Conservation (phyloP, 345 rosid genomes). For the Hevea brasiliensis region DNA sequence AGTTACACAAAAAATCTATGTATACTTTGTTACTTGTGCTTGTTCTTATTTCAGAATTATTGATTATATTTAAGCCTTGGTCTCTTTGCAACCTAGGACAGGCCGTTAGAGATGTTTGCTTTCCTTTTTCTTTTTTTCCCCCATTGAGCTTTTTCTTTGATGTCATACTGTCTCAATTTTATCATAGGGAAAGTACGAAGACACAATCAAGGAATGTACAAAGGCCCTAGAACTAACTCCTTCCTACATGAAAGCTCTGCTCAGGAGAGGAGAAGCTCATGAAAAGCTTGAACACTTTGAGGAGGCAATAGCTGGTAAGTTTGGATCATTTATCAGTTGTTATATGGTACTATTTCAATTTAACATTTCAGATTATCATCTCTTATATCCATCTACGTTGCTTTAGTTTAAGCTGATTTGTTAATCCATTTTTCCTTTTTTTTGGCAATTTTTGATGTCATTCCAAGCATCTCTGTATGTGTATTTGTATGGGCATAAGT, state of each 20-base stretch:
- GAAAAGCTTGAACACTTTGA: constrained; percentile 90
- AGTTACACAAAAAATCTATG: no score
- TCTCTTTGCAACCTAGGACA: no score
- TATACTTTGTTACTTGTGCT: no score
- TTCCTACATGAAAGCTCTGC: constrained; percentile 65
- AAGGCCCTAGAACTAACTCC: constrained; percentile 80
- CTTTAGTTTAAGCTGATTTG: not conserved
- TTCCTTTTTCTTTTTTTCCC: no score
- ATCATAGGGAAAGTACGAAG: constrained; percentile 65
- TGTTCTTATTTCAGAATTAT: no score
- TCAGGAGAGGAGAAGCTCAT: constrained; percentile 81
- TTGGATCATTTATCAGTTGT: not conserved
- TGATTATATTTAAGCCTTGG: no score
- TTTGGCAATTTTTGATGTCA: not conserved
- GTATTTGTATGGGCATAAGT: not conserved
- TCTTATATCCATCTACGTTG: not conserved
- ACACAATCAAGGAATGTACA: constrained; percentile 81
- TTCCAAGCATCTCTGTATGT: not conserved
- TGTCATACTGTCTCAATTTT: not conserved
- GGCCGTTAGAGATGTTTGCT: no score
- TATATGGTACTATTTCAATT: not conserved
- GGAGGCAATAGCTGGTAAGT: constrained; percentile 79
- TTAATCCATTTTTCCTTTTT: not conserved
- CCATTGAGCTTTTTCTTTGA: no score
- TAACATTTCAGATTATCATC: not conserved